Conservation (phyloP, 176 grass and related monocot genomes). For the Chloris gayana region DNA sequence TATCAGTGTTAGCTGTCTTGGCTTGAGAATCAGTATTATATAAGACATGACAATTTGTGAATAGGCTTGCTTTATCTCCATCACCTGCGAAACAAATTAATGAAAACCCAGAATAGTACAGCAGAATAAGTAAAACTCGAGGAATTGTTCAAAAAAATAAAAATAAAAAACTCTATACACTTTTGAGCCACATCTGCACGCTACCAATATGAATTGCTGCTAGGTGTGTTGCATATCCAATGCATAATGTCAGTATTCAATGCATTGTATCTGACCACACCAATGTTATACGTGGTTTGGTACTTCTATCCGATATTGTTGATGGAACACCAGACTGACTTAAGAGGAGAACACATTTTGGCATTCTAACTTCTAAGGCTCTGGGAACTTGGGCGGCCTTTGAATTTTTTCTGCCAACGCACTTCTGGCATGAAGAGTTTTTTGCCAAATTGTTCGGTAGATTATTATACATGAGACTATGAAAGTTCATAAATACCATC, state of each 20-base stretch:
- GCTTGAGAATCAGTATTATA: conserved; percentile 41
- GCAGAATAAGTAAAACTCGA: conserved; percentile 25
- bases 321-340: not conserved
- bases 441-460: conserved; percentile 7
- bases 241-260: conserved; percentile 2
- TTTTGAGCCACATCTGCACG: not conserved
- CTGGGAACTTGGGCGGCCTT: not conserved
- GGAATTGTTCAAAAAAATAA: not conserved
- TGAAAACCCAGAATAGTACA: conserved; percentile 22
- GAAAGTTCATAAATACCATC: conserved; percentile 63
- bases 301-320: not conserved
- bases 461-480: conserved; percentile 29
- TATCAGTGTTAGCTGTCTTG: conserved; percentile 56
- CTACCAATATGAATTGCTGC: not conserved
- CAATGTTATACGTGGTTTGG: conserved; percentile 3
- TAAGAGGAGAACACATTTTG: conserved; percentile 8
- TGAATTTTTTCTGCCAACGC: conserved; percentile 8
- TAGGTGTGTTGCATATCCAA: conserved; percentile 1
- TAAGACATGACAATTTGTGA: conserved; percentile 33
- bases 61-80: conserved; percentile 25
- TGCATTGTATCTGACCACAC: not conserved
- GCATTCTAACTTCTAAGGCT: too few relatives aligned
- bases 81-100: conserved; percentile 34
- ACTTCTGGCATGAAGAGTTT: not conserved
- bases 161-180: not conserved